A percentile compares a stretch with the other conserved stretches of the same genome.
phyloP scores from a whole-genome alignment of 768 basidiomycete species.

The Gymnopilus junonius region DNA sequence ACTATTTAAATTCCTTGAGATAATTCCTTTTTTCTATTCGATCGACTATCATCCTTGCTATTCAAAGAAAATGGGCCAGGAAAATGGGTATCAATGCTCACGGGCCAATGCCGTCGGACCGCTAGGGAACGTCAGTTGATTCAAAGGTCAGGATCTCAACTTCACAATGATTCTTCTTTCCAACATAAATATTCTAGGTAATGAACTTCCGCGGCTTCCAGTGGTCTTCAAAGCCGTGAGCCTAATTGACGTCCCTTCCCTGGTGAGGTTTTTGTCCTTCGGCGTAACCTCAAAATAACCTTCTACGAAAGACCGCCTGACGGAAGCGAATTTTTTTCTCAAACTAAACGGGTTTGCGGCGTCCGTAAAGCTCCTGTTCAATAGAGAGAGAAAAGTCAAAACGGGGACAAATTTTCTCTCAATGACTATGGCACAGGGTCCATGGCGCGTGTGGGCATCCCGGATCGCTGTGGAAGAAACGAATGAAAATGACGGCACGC shows the following conservation, averaged over 20 bases:
- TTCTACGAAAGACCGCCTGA: neutral
- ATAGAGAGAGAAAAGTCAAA: neutral
- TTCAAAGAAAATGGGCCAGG: neutral
- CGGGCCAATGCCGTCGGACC: neutral
- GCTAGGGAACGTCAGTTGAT: neutral
- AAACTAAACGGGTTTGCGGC: constrained; percentile 3
- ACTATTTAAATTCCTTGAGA: neutral
- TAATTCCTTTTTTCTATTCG: neutral
- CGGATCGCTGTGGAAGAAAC: neutral
- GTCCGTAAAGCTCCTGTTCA: neutral
- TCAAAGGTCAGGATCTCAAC: neutral
- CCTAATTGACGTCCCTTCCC: neutral
- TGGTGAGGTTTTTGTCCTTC: neutral
- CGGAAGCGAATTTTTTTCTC: neutral
- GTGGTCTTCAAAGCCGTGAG: neutral
- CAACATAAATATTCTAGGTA: neutral
- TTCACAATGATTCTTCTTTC: neutral
- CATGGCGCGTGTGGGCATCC: constrained; percentile 1
- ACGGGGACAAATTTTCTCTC: neutral
- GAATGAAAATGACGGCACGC: neutral
- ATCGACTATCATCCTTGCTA: neutral
- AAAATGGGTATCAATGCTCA: neutral
- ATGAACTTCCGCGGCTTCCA: neutral
- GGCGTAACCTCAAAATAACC: neutral
- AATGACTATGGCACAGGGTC: constrained; percentile 3